These are phyloP conservation scores for Cryptococcus neoformans DNA, from an alignment of 1,284 basidiomycete species.

Conservation along the genomic window DNA sequence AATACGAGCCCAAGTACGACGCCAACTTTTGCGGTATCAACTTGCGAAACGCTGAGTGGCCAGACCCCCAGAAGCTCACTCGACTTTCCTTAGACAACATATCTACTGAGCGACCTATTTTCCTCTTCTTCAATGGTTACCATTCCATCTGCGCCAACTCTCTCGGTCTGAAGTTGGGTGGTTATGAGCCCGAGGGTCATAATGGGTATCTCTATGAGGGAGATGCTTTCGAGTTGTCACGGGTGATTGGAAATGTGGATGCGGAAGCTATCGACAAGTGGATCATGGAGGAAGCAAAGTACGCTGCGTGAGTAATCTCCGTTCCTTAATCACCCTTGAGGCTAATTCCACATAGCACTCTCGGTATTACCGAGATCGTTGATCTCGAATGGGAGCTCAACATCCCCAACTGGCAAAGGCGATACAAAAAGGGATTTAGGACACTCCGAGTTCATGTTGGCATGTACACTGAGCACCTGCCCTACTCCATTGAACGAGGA, in stretches of 20 bases:
- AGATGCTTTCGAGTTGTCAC: slow-evolving; percentile 27
- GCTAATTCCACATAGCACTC: slow-evolving; percentile 9
- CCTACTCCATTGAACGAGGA: slow-evolving; percentile 25
- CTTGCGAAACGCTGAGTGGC: slow-evolving; percentile 32
- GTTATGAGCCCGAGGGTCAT: slow-evolving; percentile 14
- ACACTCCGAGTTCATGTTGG: slow-evolving; percentile 35
- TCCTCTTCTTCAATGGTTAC: slow-evolving; percentile 34
- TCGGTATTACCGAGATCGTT: slow-evolving; percentile 41
- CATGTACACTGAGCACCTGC: slow-evolving; percentile 37
- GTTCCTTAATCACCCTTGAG: not conserved
- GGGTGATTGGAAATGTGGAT: slow-evolving; percentile 22
- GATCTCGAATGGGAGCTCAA: slow-evolving; percentile 45
- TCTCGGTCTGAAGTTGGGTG: slow-evolving; percentile 19
- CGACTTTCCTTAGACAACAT: slow-evolving; percentile 23
- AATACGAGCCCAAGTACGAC: slow-evolving; percentile 15
- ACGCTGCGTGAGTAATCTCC: slow-evolving; percentile 27
- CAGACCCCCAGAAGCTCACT: slow-evolving; percentile 24
- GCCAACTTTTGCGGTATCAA: slow-evolving; percentile 19
- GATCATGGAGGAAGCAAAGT: slow-evolving; percentile 23
- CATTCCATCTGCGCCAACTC: slow-evolving; percentile 38
- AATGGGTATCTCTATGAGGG: slow-evolving; percentile 28
- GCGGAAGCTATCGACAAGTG: slow-evolving; percentile 23
- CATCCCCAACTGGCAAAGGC: slow-evolving; percentile 24
- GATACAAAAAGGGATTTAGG: slow-evolving; percentile 25
- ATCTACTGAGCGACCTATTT: slow-evolving; percentile 22